These are phyloP conservation scores for Leptographium galeiforme DNA, from an alignment of 2,329 filamentous ascomycete genomes.

Conservation along the genomic window DNA sequence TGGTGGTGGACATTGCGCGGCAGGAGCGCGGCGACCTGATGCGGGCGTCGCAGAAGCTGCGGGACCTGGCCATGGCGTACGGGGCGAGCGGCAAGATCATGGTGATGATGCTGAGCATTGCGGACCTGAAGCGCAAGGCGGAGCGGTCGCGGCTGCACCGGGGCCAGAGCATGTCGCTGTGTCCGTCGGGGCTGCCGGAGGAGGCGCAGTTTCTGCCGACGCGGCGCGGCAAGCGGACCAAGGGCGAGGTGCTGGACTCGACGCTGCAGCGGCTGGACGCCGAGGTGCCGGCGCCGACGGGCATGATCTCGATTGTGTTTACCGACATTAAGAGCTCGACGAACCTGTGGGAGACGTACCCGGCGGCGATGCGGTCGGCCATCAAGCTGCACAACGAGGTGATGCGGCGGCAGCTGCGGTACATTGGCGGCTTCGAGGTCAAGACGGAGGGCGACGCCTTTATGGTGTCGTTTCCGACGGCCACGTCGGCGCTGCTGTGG, in stretches of 20 bases:
- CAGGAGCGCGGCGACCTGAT: constrained; percentile 82
- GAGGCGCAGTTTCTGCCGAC: constrained; percentile 41
- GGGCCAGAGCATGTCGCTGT: constrained; percentile 75
- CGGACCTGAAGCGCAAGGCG: constrained; percentile 70
- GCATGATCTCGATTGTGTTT: constrained; percentile 87
- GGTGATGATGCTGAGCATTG: constrained; percentile 96
- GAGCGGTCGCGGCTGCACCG: constrained; percentile 61
- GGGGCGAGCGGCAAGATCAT: constrained; percentile 91
- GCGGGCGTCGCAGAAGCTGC: constrained; percentile 85
- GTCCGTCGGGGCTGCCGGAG: constrained; percentile 59
- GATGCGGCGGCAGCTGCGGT: constrained; percentile 82
- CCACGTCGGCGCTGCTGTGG: constrained; percentile 89
- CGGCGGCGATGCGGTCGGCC: constrained; percentile 86
- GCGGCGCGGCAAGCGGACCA: constrained; percentile 51
- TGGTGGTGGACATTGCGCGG: constrained; percentile 83
- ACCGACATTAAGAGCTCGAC: constrained; percentile 99
- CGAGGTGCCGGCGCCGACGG: constrained; percentile 82
- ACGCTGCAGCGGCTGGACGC: constrained; percentile 75
- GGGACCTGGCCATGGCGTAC: constrained; percentile 90
- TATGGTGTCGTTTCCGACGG: constrained; percentile 96
- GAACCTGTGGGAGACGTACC: constrained; percentile 87
- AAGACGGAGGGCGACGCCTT: constrained; percentile 99
- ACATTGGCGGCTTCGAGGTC: constrained; percentile 94
- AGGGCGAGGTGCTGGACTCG: constrained; percentile 63
- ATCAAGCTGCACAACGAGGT: constrained; percentile 97